Evolutionary conservation across 75 land plant genomes (phyloP), one percentile per base, ranked within the genome.

Genomic region (Cryptomeria japonica): DNA sequence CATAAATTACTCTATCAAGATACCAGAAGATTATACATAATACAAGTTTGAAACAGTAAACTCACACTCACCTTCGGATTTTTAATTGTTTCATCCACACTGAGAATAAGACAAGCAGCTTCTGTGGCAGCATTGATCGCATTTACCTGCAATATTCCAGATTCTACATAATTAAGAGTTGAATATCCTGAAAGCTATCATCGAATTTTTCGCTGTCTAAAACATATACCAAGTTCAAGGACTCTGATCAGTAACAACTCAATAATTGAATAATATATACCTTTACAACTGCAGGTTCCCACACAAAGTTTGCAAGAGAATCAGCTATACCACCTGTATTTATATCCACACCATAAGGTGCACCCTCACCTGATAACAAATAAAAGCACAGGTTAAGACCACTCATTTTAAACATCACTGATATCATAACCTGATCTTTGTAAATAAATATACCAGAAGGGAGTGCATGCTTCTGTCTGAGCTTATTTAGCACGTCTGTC

Each of bases 221-320:
- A 82, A 4, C 49, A 84, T 15, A 42, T 13, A 86, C 5, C 28
- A 49, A 10, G 31, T 51, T 42, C 25, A 87, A 5, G 31, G 14
- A 32, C 82, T 28, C 55, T 13, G 14, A 15, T 11, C 41, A 53
- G 19, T 46, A 16, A 64, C 41, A 80, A 78, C 86, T 47, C 80
- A 84, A 80, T 25, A 51, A 28, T 70, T 88, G 19, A 56, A 3
- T 41, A 9, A 49, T 49, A 10, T 10, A 49, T 86, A 97, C 99
- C 99, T 98, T 98, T 1, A 98, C 99, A 64, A 98, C 95, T 73
- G 99, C 86, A 77, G 99, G 99, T 80, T 98, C 99, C 99, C 99
- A 98, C 42, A 98, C 99, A 93, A 98, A 98, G 80, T 94, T 96
- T 28, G 95, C 93, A 91, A 89, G 94, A 32, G 99, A 96, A 90